Percentiles rank a stretch among this genome's conserved stretches.
These are phyloP conservation scores for Fusarium ramigenum DNA, from an alignment of 2,329 filamentous ascomycete genomes.

Conservation along the genomic window DNA sequence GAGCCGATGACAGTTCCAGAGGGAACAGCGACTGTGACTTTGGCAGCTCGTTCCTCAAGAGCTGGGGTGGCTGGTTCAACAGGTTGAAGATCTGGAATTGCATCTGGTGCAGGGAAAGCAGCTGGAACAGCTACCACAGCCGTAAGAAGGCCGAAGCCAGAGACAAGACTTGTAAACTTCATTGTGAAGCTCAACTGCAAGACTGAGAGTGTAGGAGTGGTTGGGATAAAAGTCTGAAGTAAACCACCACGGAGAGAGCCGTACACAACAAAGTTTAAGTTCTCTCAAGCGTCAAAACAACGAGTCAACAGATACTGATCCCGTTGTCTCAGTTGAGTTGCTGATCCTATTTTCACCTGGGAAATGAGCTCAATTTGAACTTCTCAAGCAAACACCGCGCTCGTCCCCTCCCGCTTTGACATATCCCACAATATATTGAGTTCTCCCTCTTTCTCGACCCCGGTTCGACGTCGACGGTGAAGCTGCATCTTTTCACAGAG, in stretches of 20 bases:
- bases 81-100: not conserved
- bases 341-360: slow-evolving; percentile 6
- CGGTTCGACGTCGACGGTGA: slow-evolving; percentile 15
- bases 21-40: slow-evolving; percentile 63
- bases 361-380: slow-evolving; percentile 38
- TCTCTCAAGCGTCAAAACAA: not conserved
- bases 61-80: slow-evolving; percentile 28
- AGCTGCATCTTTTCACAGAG: not conserved
- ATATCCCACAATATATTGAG: not conserved
- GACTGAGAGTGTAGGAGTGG: not conserved
- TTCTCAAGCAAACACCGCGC: not conserved
- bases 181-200: slow-evolving; percentile 10
- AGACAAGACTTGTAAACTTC: slow-evolving; percentile 28
- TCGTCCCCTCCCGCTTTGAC: not conserved
- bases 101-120: slow-evolving; percentile 18
- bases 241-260: not conserved
- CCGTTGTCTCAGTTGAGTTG: slow-evolving; percentile 14
- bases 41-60: slow-evolving; percentile 55
- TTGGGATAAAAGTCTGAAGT: slow-evolving; percentile 1
- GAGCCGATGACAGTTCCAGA: slow-evolving; percentile 66
- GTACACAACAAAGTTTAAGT: not conserved
- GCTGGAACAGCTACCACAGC: slow-evolving; percentile 34
- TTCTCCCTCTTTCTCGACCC: not conserved
- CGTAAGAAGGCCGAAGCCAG: slow-evolving; percentile 27
- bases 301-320: not conserved